Base-by-base conservation (phyloP, 768 basidiomycete species). In the Pluteus cervinus region DNA sequence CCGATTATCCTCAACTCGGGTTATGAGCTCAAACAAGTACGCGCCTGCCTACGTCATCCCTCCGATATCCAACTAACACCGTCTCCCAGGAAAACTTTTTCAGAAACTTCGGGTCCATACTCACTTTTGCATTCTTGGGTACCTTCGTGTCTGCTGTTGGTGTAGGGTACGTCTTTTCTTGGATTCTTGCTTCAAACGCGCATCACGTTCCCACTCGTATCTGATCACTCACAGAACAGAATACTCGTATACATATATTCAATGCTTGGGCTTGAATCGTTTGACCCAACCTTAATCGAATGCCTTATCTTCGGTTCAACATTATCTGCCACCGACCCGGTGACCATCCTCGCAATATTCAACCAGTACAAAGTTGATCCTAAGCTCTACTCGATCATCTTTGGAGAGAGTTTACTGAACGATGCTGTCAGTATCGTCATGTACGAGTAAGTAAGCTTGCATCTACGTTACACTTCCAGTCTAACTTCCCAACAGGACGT, bases 361-460 rank as follows among this genome's bases (percentile, higher is more conserved):
- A 91, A 96, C 50, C 89, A 96, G 50, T 87, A 94, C 68, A 96
- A 97, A 57, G 93, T 98, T 50, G 96, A 99, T 61, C 93, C 96
- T 1, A 97, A 98, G 56, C 71, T 99, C 7, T 98, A 98, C 64
- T 86, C 82, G 30, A 76, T 98, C 60, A 99, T 99, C 47, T 99
- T 98, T 53, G 96, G 96, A 18, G 96, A 98, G 61, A 87, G 83
- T 61, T 71, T 99, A 41, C 65, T 99, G 42, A 99, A 99, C 63
- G 96, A 99, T 69, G 96, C 96, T 14, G 96, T 98, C 53, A 91
- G 89, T 73, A 98, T 98, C 68, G 93, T 98, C 60, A 92, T 99
- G 87, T 98, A 98, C 62, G 96, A 99, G 92, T 97, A 58, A 71
- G 92, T 85, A 43, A 20, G 21, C 20, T 23, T 11, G 14, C 20